These are phyloP conservation scores for Hypocreales sp. DNA, from an alignment of 2,329 filamentous ascomycete genomes.

Conservation along the genomic window DNA sequence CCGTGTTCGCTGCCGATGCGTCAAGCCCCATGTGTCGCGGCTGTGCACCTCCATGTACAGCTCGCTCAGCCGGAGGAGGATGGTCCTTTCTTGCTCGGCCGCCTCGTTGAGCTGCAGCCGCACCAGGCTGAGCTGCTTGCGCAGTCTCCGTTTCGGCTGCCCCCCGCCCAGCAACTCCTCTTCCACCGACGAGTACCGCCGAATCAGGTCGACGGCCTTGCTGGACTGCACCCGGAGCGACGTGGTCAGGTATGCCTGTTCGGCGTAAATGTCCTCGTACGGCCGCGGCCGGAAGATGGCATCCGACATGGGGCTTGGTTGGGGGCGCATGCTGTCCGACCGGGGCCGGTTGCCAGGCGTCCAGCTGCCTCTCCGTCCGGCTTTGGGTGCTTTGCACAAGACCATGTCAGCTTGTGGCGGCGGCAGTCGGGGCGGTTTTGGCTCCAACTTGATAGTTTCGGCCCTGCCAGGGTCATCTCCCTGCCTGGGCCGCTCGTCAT, in stretches of 20 bases:
- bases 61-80: conserved; percentile 30
- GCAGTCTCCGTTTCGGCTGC: conserved; percentile 15
- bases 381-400: too few relatives aligned
- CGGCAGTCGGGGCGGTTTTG: too few relatives aligned
- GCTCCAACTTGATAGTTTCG: too few relatives aligned
- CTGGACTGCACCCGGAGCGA: conserved; percentile 24
- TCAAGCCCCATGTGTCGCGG: conserved; percentile 21
- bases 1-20: conserved; percentile 9
- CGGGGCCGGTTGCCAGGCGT: background rate
- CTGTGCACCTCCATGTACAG: conserved; percentile 32
- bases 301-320: background rate
- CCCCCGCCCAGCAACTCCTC: conserved; percentile 10
- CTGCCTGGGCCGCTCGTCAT: too few relatives aligned
- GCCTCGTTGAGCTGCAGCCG: conserved; percentile 26
- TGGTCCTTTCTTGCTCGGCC: conserved; percentile 27
- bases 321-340: background rate
- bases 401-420: too few relatives aligned
- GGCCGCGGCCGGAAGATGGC: conserved; percentile 20
- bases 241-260: conserved; percentile 28
- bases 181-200: conserved; percentile 21
- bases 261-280: conserved; percentile 25
- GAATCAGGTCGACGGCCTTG: conserved; percentile 21
- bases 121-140: conserved; percentile 26
- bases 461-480: too few relatives aligned
- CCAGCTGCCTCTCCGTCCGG: too few relatives aligned